Percentiles rank a stretch among this genome's conserved stretches.
Evolutionary conservation across 2,329 filamentous ascomycete species (phyloP).

Genomic region (Arthrobotrys musiformis): DNA sequence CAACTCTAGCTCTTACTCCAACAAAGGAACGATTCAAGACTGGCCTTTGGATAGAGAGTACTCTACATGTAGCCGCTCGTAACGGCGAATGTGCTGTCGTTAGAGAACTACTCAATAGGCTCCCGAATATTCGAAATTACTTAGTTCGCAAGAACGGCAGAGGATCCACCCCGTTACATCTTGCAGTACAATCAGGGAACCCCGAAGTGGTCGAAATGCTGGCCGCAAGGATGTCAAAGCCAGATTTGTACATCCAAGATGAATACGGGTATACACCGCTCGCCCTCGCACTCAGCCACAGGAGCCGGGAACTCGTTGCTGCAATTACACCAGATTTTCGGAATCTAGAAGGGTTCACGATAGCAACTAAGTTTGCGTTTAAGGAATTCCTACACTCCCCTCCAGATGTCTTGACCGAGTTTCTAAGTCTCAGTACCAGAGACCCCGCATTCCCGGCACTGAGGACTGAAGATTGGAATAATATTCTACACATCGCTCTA

Average conservation of each 20-base stretch:
- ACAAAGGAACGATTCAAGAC: too few species aligned
- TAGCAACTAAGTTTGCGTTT: background rate
- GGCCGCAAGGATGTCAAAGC: background rate
- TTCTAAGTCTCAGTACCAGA: background rate
- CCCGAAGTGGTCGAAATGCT: background rate
- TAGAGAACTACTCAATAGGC: background rate
- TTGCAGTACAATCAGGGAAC: background rate
- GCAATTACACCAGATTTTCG: background rate
- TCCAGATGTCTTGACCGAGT: background rate
- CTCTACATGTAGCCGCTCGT: background rate
- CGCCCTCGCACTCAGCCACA: background rate
- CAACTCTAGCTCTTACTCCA: too few species aligned
- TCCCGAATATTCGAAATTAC: background rate
- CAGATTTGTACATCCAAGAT: background rate
- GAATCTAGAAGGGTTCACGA: background rate
- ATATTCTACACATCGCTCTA: background rate
- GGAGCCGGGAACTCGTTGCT: background rate
- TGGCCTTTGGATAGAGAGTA: background rate
- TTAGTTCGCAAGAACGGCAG: background rate
- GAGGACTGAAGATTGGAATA: constrained; percentile 4
- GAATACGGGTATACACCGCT: background rate
- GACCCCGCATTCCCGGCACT: background rate
- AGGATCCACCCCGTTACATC: background rate
- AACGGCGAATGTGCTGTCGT: background rate
- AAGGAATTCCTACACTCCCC: background rate